phyloP scores from a whole-genome alignment of 2,329 filamentous ascomycete species.

The Stemphylium lycopersici region DNA sequence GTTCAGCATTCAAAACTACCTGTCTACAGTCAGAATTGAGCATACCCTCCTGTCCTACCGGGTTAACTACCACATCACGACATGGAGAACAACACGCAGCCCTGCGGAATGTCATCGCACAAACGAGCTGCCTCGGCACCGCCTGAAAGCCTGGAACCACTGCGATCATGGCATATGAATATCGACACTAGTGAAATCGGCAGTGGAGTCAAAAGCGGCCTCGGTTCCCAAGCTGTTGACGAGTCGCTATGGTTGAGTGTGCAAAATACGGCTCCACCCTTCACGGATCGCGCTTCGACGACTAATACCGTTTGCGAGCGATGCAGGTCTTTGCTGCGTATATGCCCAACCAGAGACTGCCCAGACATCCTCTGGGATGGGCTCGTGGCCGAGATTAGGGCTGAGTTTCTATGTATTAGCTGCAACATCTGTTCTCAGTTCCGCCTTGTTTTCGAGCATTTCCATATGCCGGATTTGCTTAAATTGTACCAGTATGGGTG shows the following conservation, averaged over 20 bases:
- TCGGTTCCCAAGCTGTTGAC: not conserved
- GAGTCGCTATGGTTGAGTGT: too few species aligned
- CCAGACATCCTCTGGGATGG: too few species aligned
- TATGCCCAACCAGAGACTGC: not conserved
- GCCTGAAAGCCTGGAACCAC: too few species aligned
- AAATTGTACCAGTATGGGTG: too few species aligned
- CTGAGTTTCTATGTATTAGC: not conserved
- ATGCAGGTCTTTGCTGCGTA: not conserved
- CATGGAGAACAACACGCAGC: too few species aligned
- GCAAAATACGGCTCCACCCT: not conserved
- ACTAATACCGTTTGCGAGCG: not conserved
- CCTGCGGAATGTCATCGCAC: too few species aligned
- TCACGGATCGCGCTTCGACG: not conserved
- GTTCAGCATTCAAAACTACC: not conserved
- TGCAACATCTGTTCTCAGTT: not conserved
- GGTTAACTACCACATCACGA: too few species aligned
- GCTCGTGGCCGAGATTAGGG: not conserved
- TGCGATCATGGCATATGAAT: too few species aligned
- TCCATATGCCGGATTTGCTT: too few species aligned
- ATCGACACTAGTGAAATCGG: too few species aligned
- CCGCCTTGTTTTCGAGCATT: not conserved
- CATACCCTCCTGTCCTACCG: too few species aligned
- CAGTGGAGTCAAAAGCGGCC: not conserved
- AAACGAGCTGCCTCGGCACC: too few species aligned
- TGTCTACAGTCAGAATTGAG: not conserved